Evolutionary conservation across 169 alveolate species (phyloP).

Genomic region (Theileria parva): DNA sequence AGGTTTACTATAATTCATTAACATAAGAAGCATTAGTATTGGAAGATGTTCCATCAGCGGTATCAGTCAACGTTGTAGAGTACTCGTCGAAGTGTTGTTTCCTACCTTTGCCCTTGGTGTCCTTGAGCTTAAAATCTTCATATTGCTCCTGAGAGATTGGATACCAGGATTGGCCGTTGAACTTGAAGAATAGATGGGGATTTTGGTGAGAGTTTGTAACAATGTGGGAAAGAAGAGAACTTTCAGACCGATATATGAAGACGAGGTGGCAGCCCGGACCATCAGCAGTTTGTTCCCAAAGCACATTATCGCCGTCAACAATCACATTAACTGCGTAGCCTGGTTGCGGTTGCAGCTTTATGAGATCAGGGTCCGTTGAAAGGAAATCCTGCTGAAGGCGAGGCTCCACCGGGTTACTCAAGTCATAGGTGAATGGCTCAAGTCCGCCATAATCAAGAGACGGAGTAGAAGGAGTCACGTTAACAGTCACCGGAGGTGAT

Average conservation of each 20-base stretch:
- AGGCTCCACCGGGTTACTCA: conserved; percentile 1
- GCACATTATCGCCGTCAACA: conserved; percentile 2
- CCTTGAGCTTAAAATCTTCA: neutral
- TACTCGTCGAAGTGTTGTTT: neutral
- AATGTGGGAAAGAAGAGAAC: neutral
- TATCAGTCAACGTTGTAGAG: neutral
- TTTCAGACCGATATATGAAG: conserved; percentile 8
- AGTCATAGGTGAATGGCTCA: conserved; percentile 11
- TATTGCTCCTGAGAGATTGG: neutral
- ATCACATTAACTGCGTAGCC: neutral
- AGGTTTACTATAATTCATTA: neutral
- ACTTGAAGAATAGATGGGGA: conserved; percentile 11
- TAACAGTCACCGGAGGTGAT: conserved; percentile 5
- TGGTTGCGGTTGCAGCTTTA: neutral
- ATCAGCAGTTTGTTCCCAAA: conserved; percentile 8
- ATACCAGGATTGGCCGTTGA: neutral
- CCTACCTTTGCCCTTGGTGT: neutral
- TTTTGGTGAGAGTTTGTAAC: neutral
- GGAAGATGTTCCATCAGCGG: neutral
- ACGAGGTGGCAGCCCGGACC: neutral
- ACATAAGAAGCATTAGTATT: no score
- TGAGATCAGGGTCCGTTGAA: neutral
- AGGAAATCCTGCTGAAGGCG: neutral
- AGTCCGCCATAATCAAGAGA: conserved; percentile 2
- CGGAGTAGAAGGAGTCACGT: neutral